Evolutionary conservation across 257 asterid genomes (phyloP), one percentile per base, ranked within the genome.

Genomic region (Fraxinus cuspidata): DNA sequence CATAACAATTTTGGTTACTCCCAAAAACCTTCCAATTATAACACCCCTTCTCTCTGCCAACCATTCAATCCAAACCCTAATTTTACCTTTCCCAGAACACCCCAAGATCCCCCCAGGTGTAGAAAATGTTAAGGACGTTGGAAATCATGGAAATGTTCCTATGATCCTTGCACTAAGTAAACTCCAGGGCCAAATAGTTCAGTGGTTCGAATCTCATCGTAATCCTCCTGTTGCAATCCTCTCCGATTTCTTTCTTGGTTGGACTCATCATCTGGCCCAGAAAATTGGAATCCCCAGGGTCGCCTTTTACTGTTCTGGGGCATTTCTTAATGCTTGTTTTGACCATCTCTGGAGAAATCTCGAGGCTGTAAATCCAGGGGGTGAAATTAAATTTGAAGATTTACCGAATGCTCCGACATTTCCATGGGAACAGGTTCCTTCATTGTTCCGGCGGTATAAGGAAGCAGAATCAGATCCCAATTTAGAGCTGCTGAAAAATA

Each of bases 241-340:
- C 71, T 88, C 96, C 18, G 97, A 92, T 70, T 90, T 88, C 79
- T 90, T 94, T 19, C 94, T 92, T 11, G 97, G 97, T 0, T 94
- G 97, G 98, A 89, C 94, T 1, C 81, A 84, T 8, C 66, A 77
- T 42, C 9, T 94, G 77, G 92, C 96, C 5, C 35, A 72, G 1
- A 32, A 80, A 53, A 72, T 92, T 16, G 85, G 87, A 27, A 78
- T 94, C 7, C 92, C 90, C 0, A 83, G 97, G 19, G 77, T 94
- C 53, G 86, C 53, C 1, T 94, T 88, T 83, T 88, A 85, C 81
- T 0, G 73, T 8, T n/a, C 72, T 0, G 91, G 83, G n/a, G 83
- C 87, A 0, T 85, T 92, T 21, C 31, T 76, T 5, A 29, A 72
- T 23, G 78, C 86, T 19, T 9, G 73, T 0, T 12, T 87, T 0